Base-by-base conservation (phyloP, 208 protist species). In the Leishmania martiniquensis region DNA sequence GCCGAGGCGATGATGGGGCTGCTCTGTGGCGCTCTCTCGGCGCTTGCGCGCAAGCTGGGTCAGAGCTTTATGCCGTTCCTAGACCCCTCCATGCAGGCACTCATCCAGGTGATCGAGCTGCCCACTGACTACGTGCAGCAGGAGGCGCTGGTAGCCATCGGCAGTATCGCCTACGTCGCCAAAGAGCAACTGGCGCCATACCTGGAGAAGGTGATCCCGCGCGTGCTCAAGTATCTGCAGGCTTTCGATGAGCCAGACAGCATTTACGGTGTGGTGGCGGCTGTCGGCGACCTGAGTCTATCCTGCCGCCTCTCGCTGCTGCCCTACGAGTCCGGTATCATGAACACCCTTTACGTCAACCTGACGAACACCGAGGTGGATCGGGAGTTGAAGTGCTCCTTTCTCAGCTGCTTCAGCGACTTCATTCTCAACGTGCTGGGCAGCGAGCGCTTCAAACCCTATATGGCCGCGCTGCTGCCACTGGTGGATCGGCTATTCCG, bases 331-430 rank as follows among this genome's bases (percentile, higher is more conserved):
- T 79, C 89, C 47, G 82, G 87, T 17, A 83, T 99, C 68, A 93
- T 99, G 74, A 79, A 88, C 65, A 81, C 91, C 37, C 78, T 99
- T 32, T 90, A 98, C 54, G 75, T 80, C 32, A 93, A 93, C 75
- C 83, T 98, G 29, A 47, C 82, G 39, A 93, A 92, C 80, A 82
- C 84, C 22, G 75, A 94, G 29, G 78, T 99, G 13, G 89, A 98
- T 72, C 89, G 92, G 74, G 89, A 95, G 78, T 85, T 99, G n/a
- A 99, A 99, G 89, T 97, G 97, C 75, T 85, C 85, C 29, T 98
- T 99, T 76, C 76, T 99, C 52, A 86, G 87, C 51, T 97, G 92
- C 86, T 95, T 99, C 67, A 97, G 98, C 47, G 99, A 99, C 83
- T 96, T 99, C 57, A 97, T 98, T 6, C 77, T 99, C 10, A 96